Base-by-base conservation (phyloP, 257 asterid species). In the Primulina eburnea region DNA sequence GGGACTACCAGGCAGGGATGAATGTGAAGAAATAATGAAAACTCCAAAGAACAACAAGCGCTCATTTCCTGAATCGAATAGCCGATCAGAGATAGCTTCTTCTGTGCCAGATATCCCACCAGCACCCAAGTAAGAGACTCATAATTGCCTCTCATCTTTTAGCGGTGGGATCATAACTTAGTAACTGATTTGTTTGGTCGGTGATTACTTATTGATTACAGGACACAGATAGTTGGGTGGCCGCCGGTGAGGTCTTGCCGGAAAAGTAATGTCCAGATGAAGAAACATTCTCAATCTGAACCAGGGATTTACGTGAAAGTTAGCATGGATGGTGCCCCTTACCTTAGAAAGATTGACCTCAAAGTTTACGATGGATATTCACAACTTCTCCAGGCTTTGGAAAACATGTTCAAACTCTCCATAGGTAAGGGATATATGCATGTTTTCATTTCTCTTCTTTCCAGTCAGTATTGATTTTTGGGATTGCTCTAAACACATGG, bases 291-390 rank as follows among this genome's bases (percentile, higher is more conserved):
- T 20, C 85, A 79, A 21, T 8, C 68, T 52, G 85, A 82, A 24
- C 26, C 32, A 58, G 96, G 89, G 69, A 84, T 80, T 73, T 92
- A 61, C 75, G 93, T 92, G 50, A 89, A 92, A 73, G 96, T 92
- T 21, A 86, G 98, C 83, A 80, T 92, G 96, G 98, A 89, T 72
- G 96, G 97, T 32, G 98, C 91, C 0, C 91, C 98, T 68, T 92
- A 85, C 40, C 88, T 92, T 6, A 82, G 98, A 50, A 92, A 92
- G 84, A 83, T 89, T 67, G 98, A 89, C 74, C 64, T 92, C 63
- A 88, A 86, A 63, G 69, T 83, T 18, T 89, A 83, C 78, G 59
- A 62, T 16, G 85, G 90, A 21, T 92, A 92, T 53, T 26, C 82
- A 9, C 81, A 83, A 68, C 89, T 92, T 7, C 79, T 87, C 2